These are phyloP conservation scores for Barbarea vulgaris DNA, from an alignment of 345 rosid genomes.

Conservation along the genomic window DNA sequence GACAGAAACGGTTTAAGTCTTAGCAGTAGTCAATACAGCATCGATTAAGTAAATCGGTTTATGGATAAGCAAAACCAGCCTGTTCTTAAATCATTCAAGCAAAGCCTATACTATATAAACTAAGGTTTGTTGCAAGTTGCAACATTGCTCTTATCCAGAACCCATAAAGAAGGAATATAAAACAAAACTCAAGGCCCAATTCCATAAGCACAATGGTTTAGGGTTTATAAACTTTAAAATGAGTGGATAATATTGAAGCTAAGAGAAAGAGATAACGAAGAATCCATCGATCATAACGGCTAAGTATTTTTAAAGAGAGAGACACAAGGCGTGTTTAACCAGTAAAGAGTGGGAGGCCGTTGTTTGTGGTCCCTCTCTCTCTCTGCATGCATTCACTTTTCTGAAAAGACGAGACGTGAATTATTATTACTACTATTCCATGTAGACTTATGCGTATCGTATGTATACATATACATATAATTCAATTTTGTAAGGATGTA, in stretches of 20 bases:
- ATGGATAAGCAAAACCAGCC: background rate
- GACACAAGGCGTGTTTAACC: slow-evolving; percentile 63
- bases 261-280: slow-evolving; percentile 24
- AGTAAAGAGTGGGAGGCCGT: background rate
- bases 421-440: slow-evolving; percentile 1
- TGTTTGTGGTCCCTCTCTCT: slow-evolving; percentile 25
- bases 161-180: background rate
- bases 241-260: slow-evolving; percentile 22
- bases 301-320: slow-evolving; percentile 16
- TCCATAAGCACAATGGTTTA: background rate
- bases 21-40: background rate
- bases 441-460: background rate
- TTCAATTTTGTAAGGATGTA: background rate
- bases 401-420: slow-evolving; percentile 41
- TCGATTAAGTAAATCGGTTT: background rate
- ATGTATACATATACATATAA: background rate
- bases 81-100: background rate
- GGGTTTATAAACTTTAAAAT: slow-evolving; percentile 17
- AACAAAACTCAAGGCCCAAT: background rate
- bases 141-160: slow-evolving; percentile 12
- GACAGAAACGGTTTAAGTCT: background rate
- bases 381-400: slow-evolving; percentile 19
- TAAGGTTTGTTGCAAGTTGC: slow-evolving; percentile 5
- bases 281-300: slow-evolving; percentile 32
- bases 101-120: background rate